Conservation (phyloP, 495 filamentous ascomycete genomes). For the Aspergillus avenaceus region DNA sequence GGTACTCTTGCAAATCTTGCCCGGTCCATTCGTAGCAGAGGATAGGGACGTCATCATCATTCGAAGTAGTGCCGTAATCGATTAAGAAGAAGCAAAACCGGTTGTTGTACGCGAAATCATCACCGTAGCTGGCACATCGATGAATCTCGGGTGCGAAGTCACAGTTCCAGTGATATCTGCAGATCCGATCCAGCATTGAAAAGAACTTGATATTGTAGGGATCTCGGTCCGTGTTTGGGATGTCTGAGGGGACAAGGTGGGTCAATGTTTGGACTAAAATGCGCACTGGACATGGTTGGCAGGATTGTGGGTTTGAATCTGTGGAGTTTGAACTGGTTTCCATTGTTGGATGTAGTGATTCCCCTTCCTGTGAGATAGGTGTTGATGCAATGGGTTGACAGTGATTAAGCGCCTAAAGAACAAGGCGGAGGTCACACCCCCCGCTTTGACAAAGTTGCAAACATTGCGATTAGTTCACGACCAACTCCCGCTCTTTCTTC, state of each 20-base stretch:
- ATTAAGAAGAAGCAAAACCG: slow-evolving; percentile 7
- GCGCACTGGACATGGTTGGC: no score
- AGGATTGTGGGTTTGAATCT: no score
- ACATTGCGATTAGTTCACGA: no score
- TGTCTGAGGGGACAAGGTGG: not conserved
- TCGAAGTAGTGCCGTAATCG: not conserved
- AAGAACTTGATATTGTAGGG: not conserved
- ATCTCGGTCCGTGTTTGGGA: not conserved
- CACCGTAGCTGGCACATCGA: not conserved
- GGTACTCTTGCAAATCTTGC: not conserved
- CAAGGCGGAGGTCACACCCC: no score
- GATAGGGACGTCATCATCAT: slow-evolving; percentile 8
- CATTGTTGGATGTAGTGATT: no score
- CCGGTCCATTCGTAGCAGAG: slow-evolving; percentile 9
- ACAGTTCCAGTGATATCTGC: slow-evolving; percentile 2
- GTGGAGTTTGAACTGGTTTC: no score
- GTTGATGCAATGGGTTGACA: no score
- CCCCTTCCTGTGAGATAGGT: no score
- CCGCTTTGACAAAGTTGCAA: no score
- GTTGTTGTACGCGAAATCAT: slow-evolving; percentile 8
- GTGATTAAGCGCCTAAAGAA: no score
- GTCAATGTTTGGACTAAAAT: slow-evolving; percentile 6
- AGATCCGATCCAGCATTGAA: slow-evolving; percentile 1
- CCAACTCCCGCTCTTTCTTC: no score
- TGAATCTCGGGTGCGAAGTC: slow-evolving; percentile 1